phyloP scores from a whole-genome alignment of 441 rosid genomes.

The Adansonia gregorii region DNA sequence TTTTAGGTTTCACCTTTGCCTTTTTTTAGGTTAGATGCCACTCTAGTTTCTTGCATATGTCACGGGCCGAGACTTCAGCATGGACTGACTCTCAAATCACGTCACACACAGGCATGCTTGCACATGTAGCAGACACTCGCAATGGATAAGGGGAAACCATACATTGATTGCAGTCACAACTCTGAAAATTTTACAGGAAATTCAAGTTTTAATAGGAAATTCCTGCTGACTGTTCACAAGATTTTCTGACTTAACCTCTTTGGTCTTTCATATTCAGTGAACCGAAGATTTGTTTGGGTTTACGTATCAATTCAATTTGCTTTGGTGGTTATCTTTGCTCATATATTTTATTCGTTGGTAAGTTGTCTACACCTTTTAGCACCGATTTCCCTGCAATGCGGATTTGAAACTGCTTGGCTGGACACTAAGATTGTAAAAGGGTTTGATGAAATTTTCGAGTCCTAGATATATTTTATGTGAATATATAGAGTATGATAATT shows the following conservation, averaged over 20 bases:
- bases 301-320: conserved; percentile 83
- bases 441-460: background rate
- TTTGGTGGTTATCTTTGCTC: conserved; percentile 81
- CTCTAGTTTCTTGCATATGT: background rate
- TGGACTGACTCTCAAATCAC: too few relatives aligned
- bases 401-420: background rate
- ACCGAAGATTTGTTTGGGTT: conserved; percentile 64
- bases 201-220: background rate
- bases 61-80: too few relatives aligned
- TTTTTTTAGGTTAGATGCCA: background rate
- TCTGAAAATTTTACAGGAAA: background rate
- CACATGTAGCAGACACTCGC: background rate
- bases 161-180: background rate
- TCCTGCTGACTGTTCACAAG: background rate
- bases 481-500: background rate
- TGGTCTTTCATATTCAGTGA: conserved; percentile 50
- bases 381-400: background rate
- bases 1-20: background rate
- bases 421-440: background rate
- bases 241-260: background rate
- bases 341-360: conserved; percentile 59
- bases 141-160: background rate
- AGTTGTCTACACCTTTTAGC: background rate
- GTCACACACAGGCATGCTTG: background rate
- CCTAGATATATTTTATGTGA: background rate